A percentile compares a stretch with the other conserved stretches of the same genome.
Evolutionary conservation across 1,139 yeast genomes (phyloP).

Genomic region (Nakaseomyces kungkrabaensis): DNA sequence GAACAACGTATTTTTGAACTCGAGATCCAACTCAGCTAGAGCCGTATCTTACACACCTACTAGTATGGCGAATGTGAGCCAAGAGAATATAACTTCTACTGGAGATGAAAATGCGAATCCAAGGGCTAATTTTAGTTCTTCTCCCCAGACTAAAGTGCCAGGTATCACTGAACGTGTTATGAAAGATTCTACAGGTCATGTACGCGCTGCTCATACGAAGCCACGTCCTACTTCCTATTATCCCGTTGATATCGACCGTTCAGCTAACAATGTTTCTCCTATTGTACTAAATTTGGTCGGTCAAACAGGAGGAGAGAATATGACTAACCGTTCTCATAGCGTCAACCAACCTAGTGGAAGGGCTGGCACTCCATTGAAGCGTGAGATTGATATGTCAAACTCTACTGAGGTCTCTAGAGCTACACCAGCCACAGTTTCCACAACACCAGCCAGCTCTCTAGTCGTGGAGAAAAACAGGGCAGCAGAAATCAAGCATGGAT

Average conservation of each 20-base stretch:
- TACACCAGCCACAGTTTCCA: neutral
- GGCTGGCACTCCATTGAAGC: neutral
- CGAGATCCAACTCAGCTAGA: neutral
- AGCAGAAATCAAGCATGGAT: neutral
- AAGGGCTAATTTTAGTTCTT: neutral
- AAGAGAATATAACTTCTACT: neutral
- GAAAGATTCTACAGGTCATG: neutral
- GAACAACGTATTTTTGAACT: neutral
- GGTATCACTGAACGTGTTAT: neutral
- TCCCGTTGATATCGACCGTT: conserved; percentile 2
- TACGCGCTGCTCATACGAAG: neutral
- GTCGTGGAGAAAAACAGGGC: neutral
- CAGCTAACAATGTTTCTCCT: neutral
- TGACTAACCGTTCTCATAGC: neutral
- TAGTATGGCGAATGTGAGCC: neutral
- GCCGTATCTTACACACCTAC: neutral
- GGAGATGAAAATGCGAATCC: neutral
- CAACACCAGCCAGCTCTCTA: neutral
- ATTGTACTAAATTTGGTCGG: neutral
- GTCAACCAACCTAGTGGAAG: neutral
- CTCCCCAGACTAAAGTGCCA: neutral
- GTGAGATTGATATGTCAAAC: neutral
- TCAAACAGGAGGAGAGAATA: neutral
- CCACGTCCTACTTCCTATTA: conserved; percentile 6
- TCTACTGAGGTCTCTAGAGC: neutral